Evolutionary conservation across 2,329 filamentous ascomycete genomes (phyloP), one percentile per base, ranked within the genome.

Genomic region (Paecilomyces sp.): DNA sequence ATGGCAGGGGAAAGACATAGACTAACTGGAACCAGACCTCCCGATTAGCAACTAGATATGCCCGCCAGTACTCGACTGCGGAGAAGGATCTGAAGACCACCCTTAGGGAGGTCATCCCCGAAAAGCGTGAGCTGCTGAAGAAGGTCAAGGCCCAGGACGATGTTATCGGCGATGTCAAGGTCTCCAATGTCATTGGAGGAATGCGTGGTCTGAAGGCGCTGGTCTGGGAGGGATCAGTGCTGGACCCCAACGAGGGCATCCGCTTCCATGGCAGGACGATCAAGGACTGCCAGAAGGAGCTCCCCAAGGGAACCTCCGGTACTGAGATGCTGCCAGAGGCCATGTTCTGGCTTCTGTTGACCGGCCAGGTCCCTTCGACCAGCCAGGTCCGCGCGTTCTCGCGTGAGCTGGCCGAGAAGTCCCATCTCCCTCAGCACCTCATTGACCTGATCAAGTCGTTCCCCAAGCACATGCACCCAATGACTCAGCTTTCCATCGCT

Each of bases 291-390:
- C 94, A 97, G 74, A 85, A 88, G 67, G 88, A 92, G 75, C 86
- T 97, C 15, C 92, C 94, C 74, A 97, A 97, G 82, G 94, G 93
- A 67, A 91, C 85, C 61, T 86, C 89, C 2, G 75, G 93, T 69
- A 95, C 91, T 5, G 93, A 97, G 80, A 99, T 97, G 94, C 85
- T 97, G 12, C 94, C 94, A 55, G 94, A 99, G 79, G 88, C 93
- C 76, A 99, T 99, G 94, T 99, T 99, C 84, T 99, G 94, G 94
- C 86, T 97, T 51, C 86, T 99, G 56, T 83, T 99, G 67, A 99
- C 94, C 9, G 94, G 94, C 61, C 84, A 95, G 77, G 90, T 97
- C 24, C 94, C 94, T 25, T 90, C 89, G 1, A 88, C 87, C 24
- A 80, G 80, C 63, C 94, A 99, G 77, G 86, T 94, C 63, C 90